These are phyloP conservation scores for Erysimum pusillum DNA, from an alignment of 441 rosid species.

Conservation along the genomic window DNA sequence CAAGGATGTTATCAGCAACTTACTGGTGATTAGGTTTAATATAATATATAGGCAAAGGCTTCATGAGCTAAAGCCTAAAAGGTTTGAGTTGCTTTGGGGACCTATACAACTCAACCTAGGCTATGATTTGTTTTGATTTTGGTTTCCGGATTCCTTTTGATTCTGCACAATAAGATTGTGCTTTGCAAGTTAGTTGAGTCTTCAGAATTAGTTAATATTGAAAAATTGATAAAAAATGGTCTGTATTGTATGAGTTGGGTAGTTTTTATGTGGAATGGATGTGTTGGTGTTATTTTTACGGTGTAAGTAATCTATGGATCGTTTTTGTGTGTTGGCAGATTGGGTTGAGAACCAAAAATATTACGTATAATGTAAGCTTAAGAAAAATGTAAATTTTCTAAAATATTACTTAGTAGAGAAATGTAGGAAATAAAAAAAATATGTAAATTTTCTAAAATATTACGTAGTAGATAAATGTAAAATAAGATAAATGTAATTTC, in stretches of 20 bases:
- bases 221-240: background rate
- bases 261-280: background rate
- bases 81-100: background rate
- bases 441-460: too few relatives aligned
- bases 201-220: background rate
- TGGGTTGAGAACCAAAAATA: slow-evolving; percentile 78
- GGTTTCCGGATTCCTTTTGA: background rate
- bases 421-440: too few relatives aligned
- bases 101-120: background rate
- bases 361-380: too few relatives aligned
- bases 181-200: background rate
- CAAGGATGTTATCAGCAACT: background rate
- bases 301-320: background rate
- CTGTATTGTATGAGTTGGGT: background rate
- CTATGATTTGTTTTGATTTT: background rate
- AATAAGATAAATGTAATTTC: too few relatives aligned
- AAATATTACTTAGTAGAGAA: too few relatives aligned
- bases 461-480: too few relatives aligned
- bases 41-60: background rate
- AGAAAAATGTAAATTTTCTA: too few relatives aligned
- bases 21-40: background rate
- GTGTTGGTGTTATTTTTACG: background rate
- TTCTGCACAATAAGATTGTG: background rate
- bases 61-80: background rate
- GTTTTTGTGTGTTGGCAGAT: slow-evolving; percentile 51